Evolutionary conservation across 2,329 filamentous ascomycete species (phyloP).

Genomic region (Cercospora zeae-maydis): DNA sequence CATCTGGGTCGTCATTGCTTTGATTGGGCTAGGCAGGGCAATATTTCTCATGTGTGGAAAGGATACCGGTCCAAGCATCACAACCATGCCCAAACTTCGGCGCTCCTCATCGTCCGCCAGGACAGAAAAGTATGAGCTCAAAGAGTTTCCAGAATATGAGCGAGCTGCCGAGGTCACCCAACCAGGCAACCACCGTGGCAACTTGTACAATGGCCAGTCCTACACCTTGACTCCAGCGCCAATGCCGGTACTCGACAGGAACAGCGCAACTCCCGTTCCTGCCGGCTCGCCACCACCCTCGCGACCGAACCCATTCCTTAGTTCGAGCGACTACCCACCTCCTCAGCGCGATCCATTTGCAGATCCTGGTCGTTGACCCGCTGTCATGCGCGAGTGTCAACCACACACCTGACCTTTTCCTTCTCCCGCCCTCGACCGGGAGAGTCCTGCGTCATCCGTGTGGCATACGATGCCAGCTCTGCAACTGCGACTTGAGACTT

Average conservation of each 20-base stretch:
- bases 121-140: constrained; percentile 21
- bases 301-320: constrained; percentile 29
- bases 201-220: constrained; percentile 43
- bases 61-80: constrained; percentile 23
- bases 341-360: constrained; percentile 39
- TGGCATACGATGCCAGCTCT: constrained; percentile 26
- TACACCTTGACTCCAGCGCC: constrained; percentile 46
- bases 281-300: constrained; percentile 37
- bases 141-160: constrained; percentile 39
- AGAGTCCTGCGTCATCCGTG: constrained; percentile 41
- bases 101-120: constrained; percentile 3
- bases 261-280: constrained; percentile 29
- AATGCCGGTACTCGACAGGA: constrained; percentile 42
- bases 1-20: constrained; percentile 72
- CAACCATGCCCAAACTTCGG: constrained; percentile 12
- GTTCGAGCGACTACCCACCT: constrained; percentile 31
- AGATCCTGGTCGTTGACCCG: constrained; percentile 40
- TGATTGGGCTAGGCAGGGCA: constrained; percentile 69
- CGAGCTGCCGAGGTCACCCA: constrained; percentile 31
- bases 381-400: constrained; percentile 37
- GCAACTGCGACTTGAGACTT: constrained; percentile 34
- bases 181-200: constrained; percentile 42
- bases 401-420: constrained; percentile 45
- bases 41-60: constrained; percentile 57
- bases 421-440: constrained; percentile 35